phyloP scores from a whole-genome alignment of 2,329 filamentous ascomycete genomes.

The Pseudogymnoascus sp. region DNA sequence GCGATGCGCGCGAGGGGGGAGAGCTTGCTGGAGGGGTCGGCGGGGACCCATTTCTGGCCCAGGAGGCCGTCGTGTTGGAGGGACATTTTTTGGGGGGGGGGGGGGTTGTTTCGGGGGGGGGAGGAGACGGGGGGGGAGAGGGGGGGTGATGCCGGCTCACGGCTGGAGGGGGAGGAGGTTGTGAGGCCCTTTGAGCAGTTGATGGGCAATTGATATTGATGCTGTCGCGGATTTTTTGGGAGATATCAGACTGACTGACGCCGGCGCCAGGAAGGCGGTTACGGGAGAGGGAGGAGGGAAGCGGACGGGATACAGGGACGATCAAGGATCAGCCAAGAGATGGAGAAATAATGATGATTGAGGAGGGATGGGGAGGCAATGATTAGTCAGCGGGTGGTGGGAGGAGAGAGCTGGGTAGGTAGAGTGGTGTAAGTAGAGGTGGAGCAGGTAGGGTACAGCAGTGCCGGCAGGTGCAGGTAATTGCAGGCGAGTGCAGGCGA shows the following conservation, averaged over 20 bases:
- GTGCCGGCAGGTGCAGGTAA: no score
- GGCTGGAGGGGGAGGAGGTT: neutral
- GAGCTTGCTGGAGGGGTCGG: neutral
- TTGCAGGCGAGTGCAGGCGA: no score
- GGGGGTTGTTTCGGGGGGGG: neutral
- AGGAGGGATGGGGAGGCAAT: neutral
- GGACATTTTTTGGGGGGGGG: neutral
- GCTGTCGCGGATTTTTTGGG: neutral
- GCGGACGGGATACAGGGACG: neutral
- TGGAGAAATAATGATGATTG: neutral
- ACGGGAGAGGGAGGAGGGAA: neutral
- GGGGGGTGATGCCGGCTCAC: neutral
- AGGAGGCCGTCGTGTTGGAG: constrained; percentile 1
- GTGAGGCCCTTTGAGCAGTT: neutral
- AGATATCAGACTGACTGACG: neutral
- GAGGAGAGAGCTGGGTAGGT: neutral
- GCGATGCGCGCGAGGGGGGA: neutral
- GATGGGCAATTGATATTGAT: neutral
- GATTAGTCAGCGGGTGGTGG: neutral
- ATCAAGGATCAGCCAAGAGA: neutral
- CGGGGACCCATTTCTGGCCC: constrained; percentile 1
- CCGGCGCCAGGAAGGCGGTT: neutral
- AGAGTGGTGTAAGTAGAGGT: no score
- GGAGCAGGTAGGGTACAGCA: neutral
- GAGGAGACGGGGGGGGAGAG: neutral